These are phyloP conservation scores for Alternaria dauci DNA, from an alignment of 2,329 filamentous ascomycete genomes.

Conservation along the genomic window DNA sequence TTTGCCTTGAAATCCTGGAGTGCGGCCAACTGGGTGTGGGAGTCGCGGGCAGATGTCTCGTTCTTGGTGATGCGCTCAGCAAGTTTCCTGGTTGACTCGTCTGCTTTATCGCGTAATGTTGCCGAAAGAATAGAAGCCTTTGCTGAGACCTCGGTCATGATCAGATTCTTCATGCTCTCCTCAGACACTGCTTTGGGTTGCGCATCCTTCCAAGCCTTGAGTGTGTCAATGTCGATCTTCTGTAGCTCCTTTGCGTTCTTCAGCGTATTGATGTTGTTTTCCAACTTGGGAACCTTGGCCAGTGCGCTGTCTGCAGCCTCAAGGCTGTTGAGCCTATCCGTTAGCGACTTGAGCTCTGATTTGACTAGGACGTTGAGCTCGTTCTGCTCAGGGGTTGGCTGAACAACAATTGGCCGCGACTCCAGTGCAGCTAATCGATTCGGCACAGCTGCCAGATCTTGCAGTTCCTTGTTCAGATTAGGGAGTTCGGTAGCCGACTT, in stretches of 20 bases:
- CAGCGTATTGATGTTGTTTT: not conserved
- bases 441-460: not conserved
- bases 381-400: not conserved
- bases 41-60: not conserved
- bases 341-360: not conserved
- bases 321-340: not conserved
- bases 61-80: not conserved
- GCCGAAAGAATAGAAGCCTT: not conserved
- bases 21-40: not conserved
- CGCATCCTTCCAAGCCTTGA: constrained; percentile 4
- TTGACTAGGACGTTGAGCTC: not conserved
- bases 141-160: not conserved
- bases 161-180: not conserved
- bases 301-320: not conserved
- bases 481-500: not conserved
- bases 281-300: not conserved
- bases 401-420: not conserved
- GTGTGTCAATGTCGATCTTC: not conserved
- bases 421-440: not conserved
- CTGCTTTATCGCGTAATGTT: not conserved
- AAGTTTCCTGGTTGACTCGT: not conserved
- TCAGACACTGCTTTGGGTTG: not conserved
- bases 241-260: not conserved
- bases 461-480: not conserved
- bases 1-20: not conserved